Base-by-base conservation (phyloP, 2,329 filamentous ascomycete genomes). In the Fusarium ambrosium region DNA sequence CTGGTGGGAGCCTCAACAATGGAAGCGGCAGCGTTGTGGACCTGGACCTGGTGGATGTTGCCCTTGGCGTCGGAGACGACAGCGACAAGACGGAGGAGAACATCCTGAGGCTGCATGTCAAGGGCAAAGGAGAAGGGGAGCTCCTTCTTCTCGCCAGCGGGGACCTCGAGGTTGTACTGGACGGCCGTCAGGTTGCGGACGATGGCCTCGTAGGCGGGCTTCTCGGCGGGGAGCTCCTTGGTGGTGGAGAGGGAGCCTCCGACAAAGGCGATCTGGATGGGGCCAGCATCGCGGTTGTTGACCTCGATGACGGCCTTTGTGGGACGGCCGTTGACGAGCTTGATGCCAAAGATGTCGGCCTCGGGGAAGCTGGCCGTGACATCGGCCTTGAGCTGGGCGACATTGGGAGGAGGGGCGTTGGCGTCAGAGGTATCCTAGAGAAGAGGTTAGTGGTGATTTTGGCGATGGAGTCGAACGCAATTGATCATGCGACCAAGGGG, bases 81-180 rank as follows among this genome's bases (percentile, higher is more conserved):
- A 63, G 95, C 93, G 37, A 92, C 86, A 61, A 99, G 87, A 83
- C 93, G 92, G 70, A 99, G 87, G 72, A 89, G 89, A 78, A 98
- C 88, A 79, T 98, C 95, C 87, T 97, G 94, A 69, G 97, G 96
- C 83, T 97, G 93, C 91, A 98, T 92, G 83, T 98, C 96, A 68
- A 93, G 95, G 62, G 92, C 90, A 85, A 98, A 98, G 78, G 90
- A 90, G 88, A 94, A 99, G 51, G 94, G 92, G 32, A 97, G 84
- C 71, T 89, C 91, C 86, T 94, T 90, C 82, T 92, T 92, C 85
- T 93, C 90, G 81, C 95, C 94, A 43, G 93, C 89, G 51, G 92
- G 91, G 73, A 98, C 91, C 81, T 91, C 88, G 71, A 94, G 86
- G 78, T 92, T 90, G 85, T 95, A 97, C 80, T 89, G 89, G 76